phyloP scores from a whole-genome alignment of 1,284 basidiomycete genomes.

The Amylostereum chailletii region DNA sequence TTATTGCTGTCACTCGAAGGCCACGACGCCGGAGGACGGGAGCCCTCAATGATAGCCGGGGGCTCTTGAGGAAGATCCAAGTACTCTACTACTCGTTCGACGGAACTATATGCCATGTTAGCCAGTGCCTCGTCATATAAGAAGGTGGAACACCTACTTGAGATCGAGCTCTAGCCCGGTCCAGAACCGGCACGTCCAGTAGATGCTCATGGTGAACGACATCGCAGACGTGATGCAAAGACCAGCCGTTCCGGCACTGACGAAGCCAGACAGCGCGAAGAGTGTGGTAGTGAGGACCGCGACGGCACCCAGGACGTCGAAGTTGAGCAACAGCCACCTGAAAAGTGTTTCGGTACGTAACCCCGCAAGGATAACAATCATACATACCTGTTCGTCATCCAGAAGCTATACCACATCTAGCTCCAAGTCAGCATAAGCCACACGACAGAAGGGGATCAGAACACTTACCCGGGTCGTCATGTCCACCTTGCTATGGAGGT shows the following conservation, averaged over 20 bases:
- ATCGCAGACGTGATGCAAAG: slow-evolving; percentile 80
- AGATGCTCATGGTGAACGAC: slow-evolving; percentile 49
- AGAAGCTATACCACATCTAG: slow-evolving; percentile 72
- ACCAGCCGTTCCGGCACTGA: slow-evolving; percentile 72
- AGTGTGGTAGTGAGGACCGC: slow-evolving; percentile 64
- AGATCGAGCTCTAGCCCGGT: slow-evolving; percentile 56
- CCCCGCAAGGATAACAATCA: too few species aligned
- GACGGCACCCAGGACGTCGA: slow-evolving; percentile 63
- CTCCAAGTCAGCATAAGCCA: not conserved
- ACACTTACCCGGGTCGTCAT: slow-evolving; percentile 46
- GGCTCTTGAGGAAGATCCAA: slow-evolving; percentile 86
- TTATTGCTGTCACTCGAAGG: slow-evolving; percentile 58
- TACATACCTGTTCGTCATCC: slow-evolving; percentile 82
- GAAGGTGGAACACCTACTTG: slow-evolving; percentile 36
- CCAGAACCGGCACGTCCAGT: slow-evolving; percentile 63
- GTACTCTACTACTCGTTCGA: slow-evolving; percentile 87
- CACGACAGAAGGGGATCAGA: not conserved
- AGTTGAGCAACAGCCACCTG: slow-evolving; percentile 70
- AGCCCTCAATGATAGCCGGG: slow-evolving; percentile 57
- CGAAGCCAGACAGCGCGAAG: slow-evolving; percentile 63
- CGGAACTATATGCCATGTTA: slow-evolving; percentile 38
- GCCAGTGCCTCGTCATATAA: not conserved
- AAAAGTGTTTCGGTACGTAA: too few species aligned
- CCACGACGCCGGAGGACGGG: slow-evolving; percentile 79
- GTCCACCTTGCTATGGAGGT: slow-evolving; percentile 60